phyloP scores from a whole-genome alignment of 192 early-diverging fungal species.

The Mortierella hygrophila region DNA sequence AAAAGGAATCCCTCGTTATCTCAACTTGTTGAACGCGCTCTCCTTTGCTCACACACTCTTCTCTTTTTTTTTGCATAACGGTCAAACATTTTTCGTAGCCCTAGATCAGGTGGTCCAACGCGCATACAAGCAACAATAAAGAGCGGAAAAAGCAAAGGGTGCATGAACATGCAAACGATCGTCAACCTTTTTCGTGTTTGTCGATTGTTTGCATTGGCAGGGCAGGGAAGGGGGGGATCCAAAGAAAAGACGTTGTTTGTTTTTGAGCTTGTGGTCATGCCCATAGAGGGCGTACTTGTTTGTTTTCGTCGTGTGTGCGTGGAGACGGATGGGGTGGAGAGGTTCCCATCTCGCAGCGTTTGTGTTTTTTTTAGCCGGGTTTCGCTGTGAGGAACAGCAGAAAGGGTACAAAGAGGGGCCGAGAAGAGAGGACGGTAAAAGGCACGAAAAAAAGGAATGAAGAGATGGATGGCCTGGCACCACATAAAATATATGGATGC shows the following conservation, averaged over 20 bases:
- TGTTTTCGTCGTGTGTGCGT: neutral
- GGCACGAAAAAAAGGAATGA: neutral
- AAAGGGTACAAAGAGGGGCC: neutral
- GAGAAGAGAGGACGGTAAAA: neutral
- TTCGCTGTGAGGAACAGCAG: neutral
- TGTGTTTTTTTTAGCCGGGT: neutral
- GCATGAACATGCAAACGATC: conserved; percentile 9
- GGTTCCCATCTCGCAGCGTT: neutral
- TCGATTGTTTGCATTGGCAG: neutral
- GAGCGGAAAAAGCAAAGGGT: neutral
- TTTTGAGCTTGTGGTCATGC: neutral
- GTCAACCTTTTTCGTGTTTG: neutral
- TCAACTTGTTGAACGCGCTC: neutral
- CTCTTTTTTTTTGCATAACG: conserved; percentile 2
- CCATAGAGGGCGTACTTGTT: neutral
- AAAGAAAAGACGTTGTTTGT: neutral
- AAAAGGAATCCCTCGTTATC: neutral
- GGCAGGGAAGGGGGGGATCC: neutral
- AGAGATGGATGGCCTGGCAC: neutral
- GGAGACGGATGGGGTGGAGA: too few relatives aligned
- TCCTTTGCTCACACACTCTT: neutral
- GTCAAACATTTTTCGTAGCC: neutral
- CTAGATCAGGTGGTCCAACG: neutral
- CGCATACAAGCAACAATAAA: neutral
- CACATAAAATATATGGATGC: neutral